Conservation (phyloP, 257 asterid species). For the Echium plantagineum region DNA sequence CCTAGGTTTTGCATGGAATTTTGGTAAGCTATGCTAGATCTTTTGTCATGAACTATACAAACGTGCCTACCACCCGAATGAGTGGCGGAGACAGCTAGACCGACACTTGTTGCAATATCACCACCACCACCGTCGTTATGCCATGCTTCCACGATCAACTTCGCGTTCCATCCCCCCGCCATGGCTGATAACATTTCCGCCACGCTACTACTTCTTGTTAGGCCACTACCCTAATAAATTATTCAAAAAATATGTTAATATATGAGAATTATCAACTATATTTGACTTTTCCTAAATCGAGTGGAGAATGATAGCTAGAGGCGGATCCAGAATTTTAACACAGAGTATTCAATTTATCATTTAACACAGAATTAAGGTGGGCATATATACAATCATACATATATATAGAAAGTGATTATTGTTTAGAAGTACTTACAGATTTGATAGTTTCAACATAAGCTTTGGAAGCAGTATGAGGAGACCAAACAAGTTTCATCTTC, state of each 20-base stretch:
- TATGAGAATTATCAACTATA: neutral
- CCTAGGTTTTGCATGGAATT: conserved; percentile 14
- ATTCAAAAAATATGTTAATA: no score
- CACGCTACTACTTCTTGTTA: conserved; percentile 10
- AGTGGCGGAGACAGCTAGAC: conserved; percentile 17
- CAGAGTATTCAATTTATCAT: no score
- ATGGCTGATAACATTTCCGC: conserved; percentile 26
- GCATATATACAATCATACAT: no score
- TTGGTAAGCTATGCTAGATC: conserved; percentile 15
- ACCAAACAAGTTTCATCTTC: conserved; percentile 23
- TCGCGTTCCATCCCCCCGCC: conserved; percentile 34
- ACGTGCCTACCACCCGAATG: conserved; percentile 24
- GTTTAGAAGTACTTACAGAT: conserved; percentile 9
- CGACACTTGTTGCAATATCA: conserved; percentile 14
- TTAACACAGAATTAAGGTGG: no score
- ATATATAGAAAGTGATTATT: no score
- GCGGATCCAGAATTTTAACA: no score
- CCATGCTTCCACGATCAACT: conserved; percentile 29
- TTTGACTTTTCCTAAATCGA: neutral
- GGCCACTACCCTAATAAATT: conserved; percentile 21
- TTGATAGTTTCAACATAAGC: conserved; percentile 21
- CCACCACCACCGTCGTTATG: conserved; percentile 5
- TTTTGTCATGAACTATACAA: conserved; percentile 21
- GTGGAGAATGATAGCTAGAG: no score
- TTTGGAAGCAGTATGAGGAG: conserved; percentile 25